phyloP scores from a whole-genome alignment of 805 yeast species.

The Peterozyma toletana region DNA sequence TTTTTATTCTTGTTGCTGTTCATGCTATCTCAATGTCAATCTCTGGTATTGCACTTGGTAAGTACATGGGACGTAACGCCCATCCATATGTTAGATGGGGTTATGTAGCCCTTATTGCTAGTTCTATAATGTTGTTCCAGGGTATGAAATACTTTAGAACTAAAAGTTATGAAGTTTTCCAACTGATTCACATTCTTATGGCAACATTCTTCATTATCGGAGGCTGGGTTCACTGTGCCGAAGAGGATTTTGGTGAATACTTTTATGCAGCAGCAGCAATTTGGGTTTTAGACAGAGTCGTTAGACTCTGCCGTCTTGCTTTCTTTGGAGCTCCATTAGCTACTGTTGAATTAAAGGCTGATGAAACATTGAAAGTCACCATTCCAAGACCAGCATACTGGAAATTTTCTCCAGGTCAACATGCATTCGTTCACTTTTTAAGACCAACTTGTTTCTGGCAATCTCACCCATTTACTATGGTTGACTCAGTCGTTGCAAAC shows the following conservation, averaged over 20 bases:
- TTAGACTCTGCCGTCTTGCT: constrained; percentile 24
- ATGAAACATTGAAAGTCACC: constrained; percentile 40
- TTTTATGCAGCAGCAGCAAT: constrained; percentile 14
- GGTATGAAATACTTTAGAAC: constrained; percentile 33
- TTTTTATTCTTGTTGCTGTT: constrained; percentile 31
- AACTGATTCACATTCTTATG: constrained; percentile 29
- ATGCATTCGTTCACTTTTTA: constrained; percentile 31
- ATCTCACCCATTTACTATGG: constrained; percentile 37
- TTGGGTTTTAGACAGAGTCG: constrained; percentile 27
- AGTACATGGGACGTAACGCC: constrained; percentile 6
- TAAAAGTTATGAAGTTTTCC: constrained; percentile 33
- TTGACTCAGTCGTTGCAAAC: constrained; percentile 12
- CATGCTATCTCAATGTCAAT: constrained; percentile 30
- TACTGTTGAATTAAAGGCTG: constrained; percentile 28
- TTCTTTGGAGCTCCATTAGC: constrained; percentile 32
- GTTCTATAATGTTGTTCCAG: constrained; percentile 31
- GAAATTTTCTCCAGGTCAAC: constrained; percentile 32
- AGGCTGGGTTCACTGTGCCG: constrained; percentile 29
- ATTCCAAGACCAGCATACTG: constrained; percentile 35
- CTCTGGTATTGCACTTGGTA: constrained; percentile 16
- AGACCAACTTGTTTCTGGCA: constrained; percentile 35
- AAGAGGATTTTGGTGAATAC: not conserved
- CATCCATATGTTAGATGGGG: constrained; percentile 18
- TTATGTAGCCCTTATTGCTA: constrained; percentile 16
- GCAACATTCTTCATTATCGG: constrained; percentile 35